These are phyloP conservation scores for Scedosporium apiospermum DNA, from an alignment of 2,329 filamentous ascomycete genomes.

Conservation along the genomic window DNA sequence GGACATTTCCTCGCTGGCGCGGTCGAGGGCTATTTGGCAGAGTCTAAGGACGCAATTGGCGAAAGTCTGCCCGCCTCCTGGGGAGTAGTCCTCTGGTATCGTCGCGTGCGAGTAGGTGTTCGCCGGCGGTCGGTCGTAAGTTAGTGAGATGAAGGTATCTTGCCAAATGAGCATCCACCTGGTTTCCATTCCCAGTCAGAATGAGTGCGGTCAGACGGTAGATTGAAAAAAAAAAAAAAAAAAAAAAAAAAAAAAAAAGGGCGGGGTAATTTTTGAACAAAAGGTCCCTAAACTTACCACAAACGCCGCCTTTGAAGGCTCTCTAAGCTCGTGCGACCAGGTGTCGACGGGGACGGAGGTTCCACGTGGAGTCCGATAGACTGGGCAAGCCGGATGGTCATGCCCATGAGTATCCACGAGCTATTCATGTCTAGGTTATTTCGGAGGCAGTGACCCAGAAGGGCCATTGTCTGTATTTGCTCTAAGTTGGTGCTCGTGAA, in stretches of 20 bases:
- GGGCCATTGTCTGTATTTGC: slow-evolving; percentile 3
- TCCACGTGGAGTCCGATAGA: slow-evolving; percentile 3
- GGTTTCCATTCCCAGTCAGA: too few species aligned
- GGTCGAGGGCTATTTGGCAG: neutral
- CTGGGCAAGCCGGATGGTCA: slow-evolving; percentile 1
- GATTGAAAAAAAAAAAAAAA: too few species aligned
- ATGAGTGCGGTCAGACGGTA: neutral
- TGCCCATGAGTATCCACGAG: slow-evolving; percentile 3
- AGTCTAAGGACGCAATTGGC: neutral
- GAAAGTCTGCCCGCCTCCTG: neutral
- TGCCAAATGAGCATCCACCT: slow-evolving; percentile 6
- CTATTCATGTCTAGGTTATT: slow-evolving; percentile 6
- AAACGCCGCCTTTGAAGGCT: neutral
- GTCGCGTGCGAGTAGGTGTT: neutral
- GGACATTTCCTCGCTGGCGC: neutral
- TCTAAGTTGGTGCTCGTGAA: neutral
- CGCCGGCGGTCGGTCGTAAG: neutral
- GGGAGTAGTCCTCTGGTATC: neutral
- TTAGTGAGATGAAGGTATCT: slow-evolving; percentile 2
- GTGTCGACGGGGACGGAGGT: neutral
- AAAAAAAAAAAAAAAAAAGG: neutral
- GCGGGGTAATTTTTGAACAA: neutral
- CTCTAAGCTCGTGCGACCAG: neutral
- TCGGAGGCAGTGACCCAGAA: slow-evolving; percentile 2
- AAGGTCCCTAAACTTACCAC: neutral